These are phyloP conservation scores for Chlorophyllum brunneum DNA, from an alignment of 768 basidiomycete species.

Conservation along the genomic window DNA sequence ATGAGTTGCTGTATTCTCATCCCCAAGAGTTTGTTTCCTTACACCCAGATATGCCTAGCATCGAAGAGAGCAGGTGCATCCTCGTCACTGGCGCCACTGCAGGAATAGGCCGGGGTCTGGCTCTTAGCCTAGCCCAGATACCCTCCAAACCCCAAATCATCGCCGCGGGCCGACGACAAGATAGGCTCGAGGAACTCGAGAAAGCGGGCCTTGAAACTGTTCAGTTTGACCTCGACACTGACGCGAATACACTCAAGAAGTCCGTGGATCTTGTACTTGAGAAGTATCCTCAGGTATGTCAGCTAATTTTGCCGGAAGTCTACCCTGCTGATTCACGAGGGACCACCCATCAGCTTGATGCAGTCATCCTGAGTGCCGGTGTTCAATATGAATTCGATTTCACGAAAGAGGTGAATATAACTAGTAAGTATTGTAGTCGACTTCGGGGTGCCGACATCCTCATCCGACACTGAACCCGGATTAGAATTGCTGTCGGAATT, in stretches of 20 bases:
- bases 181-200: slow-evolving; percentile 48
- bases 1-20: not conserved
- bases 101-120: slow-evolving; percentile 55
- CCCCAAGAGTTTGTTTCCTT: not conserved
- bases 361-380: slow-evolving; percentile 50
- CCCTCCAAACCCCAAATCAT: slow-evolving; percentile 48
- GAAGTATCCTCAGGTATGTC: slow-evolving; percentile 44
- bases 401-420: slow-evolving; percentile 37
- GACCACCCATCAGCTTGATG: slow-evolving; percentile 41
- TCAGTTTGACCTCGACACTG: slow-evolving; percentile 40
- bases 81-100: slow-evolving; percentile 56
- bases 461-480: too few relatives aligned
- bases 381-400: slow-evolving; percentile 49
- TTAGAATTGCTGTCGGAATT: slow-evolving; percentile 44
- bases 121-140: slow-evolving; percentile 42
- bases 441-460: too few relatives aligned
- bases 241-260: slow-evolving; percentile 32
- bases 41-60: slow-evolving; percentile 26
- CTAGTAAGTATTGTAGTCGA: slow-evolving; percentile 14
- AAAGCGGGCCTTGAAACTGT: slow-evolving; percentile 37
- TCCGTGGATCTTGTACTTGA: slow-evolving; percentile 38
- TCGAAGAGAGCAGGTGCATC: slow-evolving; percentile 45
- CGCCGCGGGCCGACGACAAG: slow-evolving; percentile 46
- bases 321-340: not conserved
- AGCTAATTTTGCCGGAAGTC: not conserved